phyloP scores from a whole-genome alignment of 768 basidiomycete genomes.

The Suillus plorans region DNA sequence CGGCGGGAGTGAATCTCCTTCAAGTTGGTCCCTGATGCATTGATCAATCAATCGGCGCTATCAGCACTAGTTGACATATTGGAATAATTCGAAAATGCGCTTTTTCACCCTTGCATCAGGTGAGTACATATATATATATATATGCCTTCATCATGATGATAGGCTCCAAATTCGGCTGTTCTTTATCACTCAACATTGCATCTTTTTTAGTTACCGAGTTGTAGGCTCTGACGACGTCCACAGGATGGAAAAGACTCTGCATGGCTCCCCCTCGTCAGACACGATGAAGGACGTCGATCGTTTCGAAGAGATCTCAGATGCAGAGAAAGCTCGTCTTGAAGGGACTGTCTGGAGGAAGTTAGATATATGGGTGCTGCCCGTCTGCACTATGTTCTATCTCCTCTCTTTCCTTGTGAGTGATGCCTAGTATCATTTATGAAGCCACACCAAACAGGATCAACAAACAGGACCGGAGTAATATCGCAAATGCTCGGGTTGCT shows the following conservation, averaged over 20 bases:
- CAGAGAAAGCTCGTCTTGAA: constrained; percentile 31
- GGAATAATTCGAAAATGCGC: not conserved
- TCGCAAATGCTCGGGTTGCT: constrained; percentile 61
- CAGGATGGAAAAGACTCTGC: constrained; percentile 9
- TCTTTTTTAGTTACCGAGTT: not conserved
- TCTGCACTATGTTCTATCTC: constrained; percentile 50
- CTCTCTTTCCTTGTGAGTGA: constrained; percentile 52
- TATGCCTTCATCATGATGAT: not conserved
- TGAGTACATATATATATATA: not conserved
- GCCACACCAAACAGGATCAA: not conserved
- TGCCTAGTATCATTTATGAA: not conserved
- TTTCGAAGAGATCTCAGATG: constrained; percentile 13
- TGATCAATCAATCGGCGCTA: no score
- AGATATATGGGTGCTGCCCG: constrained; percentile 46
- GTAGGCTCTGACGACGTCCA: not conserved
- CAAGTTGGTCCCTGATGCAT: no score
- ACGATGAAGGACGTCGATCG: constrained; percentile 11
- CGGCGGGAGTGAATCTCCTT: no score
- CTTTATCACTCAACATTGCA: not conserved
- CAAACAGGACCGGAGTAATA: constrained; percentile 40
- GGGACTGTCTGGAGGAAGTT: constrained; percentile 47
- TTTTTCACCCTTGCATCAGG: not conserved
- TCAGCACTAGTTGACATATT: no score
- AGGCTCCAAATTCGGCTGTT: not conserved
- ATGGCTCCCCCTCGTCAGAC: not conserved